Conservation (phyloP, 2,329 filamentous ascomycete species). For the Rhinocladiella mackenziei region DNA sequence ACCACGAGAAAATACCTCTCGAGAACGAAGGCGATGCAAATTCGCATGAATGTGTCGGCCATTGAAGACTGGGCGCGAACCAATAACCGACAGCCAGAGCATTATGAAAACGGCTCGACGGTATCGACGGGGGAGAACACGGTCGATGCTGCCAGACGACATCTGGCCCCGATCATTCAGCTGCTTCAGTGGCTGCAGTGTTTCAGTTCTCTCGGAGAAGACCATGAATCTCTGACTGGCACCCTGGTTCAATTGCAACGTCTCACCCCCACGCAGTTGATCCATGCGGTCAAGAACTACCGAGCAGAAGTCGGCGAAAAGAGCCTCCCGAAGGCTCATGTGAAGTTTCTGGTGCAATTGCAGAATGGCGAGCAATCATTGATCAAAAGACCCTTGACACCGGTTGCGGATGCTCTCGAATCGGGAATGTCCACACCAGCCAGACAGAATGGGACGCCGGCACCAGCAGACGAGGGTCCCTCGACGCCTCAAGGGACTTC, state of each 20-base stretch:
- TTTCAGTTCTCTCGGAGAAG: conserved; percentile 89
- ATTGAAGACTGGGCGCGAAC: conserved; percentile 92
- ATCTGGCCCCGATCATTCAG: conserved; percentile 87
- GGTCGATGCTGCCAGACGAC: conserved; percentile 74
- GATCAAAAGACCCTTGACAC: conserved; percentile 46
- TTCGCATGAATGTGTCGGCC: conserved; percentile 95
- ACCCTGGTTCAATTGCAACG: conserved; percentile 85
- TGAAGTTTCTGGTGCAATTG: conserved; percentile 77
- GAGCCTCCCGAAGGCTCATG: conserved; percentile 77
- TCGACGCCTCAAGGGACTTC: conserved; percentile 13
- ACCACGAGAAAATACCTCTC: conserved; percentile 91
- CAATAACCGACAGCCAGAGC: conserved; percentile 91
- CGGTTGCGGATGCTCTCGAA: conserved; percentile 41
- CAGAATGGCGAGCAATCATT: conserved; percentile 64
- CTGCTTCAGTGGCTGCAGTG: conserved; percentile 96
- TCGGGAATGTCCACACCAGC: conserved; percentile 19
- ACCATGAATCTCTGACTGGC: conserved; percentile 79
- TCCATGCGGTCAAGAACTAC: conserved; percentile 90
- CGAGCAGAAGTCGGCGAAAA: conserved; percentile 94
- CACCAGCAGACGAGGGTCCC: conserved; percentile 17
- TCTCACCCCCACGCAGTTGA: conserved; percentile 79
- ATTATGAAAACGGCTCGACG: conserved; percentile 89
- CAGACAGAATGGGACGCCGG: conserved; percentile 13
- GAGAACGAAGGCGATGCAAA: conserved; percentile 98
- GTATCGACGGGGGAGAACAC: conserved; percentile 80